Percentiles rank a stretch among this genome's conserved stretches.
These are phyloP conservation scores for Alternaria brassicae DNA, from an alignment of 2,329 filamentous ascomycete species.

Conservation along the genomic window DNA sequence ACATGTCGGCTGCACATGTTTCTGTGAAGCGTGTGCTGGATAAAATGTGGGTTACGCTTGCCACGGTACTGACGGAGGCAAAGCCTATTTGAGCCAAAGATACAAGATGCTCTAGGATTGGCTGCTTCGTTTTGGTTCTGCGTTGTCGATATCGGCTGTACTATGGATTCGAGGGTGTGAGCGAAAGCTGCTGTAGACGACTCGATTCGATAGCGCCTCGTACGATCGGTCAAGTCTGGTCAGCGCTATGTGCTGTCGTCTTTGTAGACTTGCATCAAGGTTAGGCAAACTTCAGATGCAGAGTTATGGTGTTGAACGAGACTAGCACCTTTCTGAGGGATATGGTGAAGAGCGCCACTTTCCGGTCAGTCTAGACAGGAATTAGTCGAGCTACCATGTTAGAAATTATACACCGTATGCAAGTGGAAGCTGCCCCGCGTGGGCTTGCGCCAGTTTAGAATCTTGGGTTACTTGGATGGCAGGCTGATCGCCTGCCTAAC, in stretches of 20 bases:
- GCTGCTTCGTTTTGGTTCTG: constrained; percentile 1
- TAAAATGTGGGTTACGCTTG: neutral
- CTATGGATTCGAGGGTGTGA: constrained; percentile 2
- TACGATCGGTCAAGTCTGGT: constrained; percentile 1
- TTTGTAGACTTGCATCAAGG: neutral
- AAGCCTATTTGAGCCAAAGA: neutral
- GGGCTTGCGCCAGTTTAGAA: constrained; percentile 3
- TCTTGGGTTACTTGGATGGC: no score
- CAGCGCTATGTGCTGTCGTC: neutral
- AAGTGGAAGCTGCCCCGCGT: constrained; percentile 1
- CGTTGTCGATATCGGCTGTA: neutral
- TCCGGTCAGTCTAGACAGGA: neutral
- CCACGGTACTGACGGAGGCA: neutral
- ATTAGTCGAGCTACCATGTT: neutral
- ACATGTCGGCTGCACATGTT: neutral
- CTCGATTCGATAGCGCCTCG: neutral
- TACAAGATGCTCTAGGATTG: neutral
- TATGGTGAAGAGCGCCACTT: neutral
- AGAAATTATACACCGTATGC: constrained; percentile 3
- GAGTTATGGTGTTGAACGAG: neutral
- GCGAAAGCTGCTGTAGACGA: neutral
- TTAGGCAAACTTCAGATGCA: neutral
- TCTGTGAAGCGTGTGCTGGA: neutral
- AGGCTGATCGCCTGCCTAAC: constrained; percentile 21
- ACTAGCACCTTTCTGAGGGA: neutral